Base-by-base conservation (phyloP, 768 basidiomycete species). In the Chalciporus piperatus region DNA sequence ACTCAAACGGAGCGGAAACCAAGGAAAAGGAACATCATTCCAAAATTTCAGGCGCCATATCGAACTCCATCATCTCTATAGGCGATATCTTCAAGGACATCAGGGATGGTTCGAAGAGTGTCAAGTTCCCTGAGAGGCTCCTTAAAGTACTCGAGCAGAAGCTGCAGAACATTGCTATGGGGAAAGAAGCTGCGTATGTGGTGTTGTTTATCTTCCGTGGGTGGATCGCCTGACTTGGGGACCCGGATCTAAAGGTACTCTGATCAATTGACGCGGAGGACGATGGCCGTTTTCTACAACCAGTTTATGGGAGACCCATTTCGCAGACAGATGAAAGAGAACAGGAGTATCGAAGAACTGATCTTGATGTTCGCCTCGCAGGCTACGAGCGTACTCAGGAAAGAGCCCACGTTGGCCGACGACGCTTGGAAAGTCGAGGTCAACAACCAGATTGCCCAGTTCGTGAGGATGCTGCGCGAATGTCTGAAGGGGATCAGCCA, bases 331-430 rank as follows among this genome's bases (percentile, higher is more conserved):
- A 88, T 98, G 83, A 92, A 92, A 70, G 95, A 98, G 68, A 95
- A 92, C 67, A 81, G 97, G 41, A 97, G 96, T 74, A 91, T 98
- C 35, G 97, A 99, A 72, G 94, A 98, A 57, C 85, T 99, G 48
- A 96, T 99, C 52, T 77, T 99, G 46, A 89, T 90, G 79, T 98
- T 98, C 62, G 95, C 95, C 11, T 90, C 94, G 1, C 85, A 92
- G 47, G 90, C 96, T 3, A 92, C 91, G 3, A 79, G 82, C 23
- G 83, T 91, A 9, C 78, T 98, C 53, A 89, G 86, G 79, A 97
- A 97, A 71, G 92, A 95, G 58, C 89, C 89, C 0, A 79, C 88
- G 2, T 74, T 94, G 2, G 79, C 79, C 14, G 88, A 84, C 20
- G 94, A 97, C 43, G 88, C 82, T 19, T 98, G 95, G 95, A 98